Base-by-base conservation (phyloP, 2,329 filamentous ascomycete genomes). In the Exophiala alcalophila region DNA sequence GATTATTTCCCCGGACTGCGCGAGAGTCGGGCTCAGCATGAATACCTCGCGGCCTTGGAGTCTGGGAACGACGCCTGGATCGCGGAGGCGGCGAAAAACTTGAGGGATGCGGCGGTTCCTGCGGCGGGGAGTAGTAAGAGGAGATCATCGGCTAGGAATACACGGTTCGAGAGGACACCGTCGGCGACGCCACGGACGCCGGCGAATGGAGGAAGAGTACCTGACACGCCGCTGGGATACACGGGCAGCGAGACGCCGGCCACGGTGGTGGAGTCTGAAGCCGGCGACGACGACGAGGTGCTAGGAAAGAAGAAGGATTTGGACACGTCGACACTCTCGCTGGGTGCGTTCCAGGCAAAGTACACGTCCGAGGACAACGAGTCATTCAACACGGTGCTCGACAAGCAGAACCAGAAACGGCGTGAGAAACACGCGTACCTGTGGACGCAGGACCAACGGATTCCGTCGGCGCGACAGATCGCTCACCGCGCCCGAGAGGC, bases 351-450 rank as follows among this genome's bases (percentile, higher is more conserved):
- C 58, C 92, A 98, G 61, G 77, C 85, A 3, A 91, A 86, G 55
- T 97, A 96, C 67, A 98, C 91, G 1, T 95, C 88, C 59, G 92
- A 98, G 65, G 92, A 98, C 63, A 97, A 97, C 60, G 92, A 96
- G 61, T 94, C 86, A 56, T 97, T 98, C 69, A 94, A 95, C 65
- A 84, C 83, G 56, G 73, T 98, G 1, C 71, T 97, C 19, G 92
- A 98, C 67, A 86, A 83, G 58, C 88, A 96, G 59, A 98, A 96
- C 59, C 76, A 82, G 49, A 91, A 89, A 62, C 79, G 76, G 36
- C 83, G 85, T 0, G 83, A 90, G 58, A 94, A 91, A 57, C 86
- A 95, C 59, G 81, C 81, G 1, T 96, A 91, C 85, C 72, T 97
- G 31, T 94, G 89, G 81, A 77, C 80, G 7, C 33, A 45, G 20